A percentile compares a stretch with the other conserved stretches of the same genome.
Conservation (phyloP, 371 early-diverging fungal species). For the Actinomortierella ambigua region DNA sequence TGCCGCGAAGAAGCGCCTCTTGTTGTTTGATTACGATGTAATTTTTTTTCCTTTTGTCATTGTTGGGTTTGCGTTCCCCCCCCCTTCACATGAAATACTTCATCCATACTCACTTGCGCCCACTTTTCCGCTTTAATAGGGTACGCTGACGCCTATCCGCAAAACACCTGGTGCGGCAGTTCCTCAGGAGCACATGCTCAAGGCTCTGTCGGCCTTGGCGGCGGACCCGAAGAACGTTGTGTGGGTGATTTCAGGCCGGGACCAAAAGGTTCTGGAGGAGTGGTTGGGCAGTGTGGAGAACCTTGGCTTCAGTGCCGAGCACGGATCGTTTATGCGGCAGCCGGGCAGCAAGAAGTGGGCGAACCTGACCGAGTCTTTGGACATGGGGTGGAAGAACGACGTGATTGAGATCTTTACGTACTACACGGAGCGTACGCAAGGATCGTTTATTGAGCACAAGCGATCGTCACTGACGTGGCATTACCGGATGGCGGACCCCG, state of each 20-base stretch:
- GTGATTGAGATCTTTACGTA: conserved; percentile 87
- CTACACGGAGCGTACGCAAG: conserved; percentile 90
- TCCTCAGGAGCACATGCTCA: conserved; percentile 69
- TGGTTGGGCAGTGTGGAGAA: conserved; percentile 84
- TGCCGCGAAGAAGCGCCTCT: conserved; percentile 65
- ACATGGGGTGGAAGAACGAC: conserved; percentile 87
- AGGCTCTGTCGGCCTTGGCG: conserved; percentile 66
- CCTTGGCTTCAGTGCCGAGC: conserved; percentile 79
- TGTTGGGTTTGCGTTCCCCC: conserved; percentile 12
- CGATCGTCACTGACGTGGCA: conserved; percentile 89
- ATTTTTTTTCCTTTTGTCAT: conserved; percentile 1
- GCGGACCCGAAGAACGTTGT: conserved; percentile 83
- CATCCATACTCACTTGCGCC: not conserved
- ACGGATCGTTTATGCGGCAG: conserved; percentile 70
- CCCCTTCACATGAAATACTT: conserved; percentile 3
- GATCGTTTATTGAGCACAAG: conserved; percentile 89
- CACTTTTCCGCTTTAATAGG: conserved; percentile 60
- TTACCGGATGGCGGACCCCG: conserved; percentile 88
- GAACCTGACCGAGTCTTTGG: conserved; percentile 79
- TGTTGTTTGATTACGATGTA: conserved; percentile 92
- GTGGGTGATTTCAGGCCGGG: conserved; percentile 95
- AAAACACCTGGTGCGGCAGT: conserved; percentile 70
- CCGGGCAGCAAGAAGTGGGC: conserved; percentile 71
- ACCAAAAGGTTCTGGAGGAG: conserved; percentile 78
- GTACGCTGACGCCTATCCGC: conserved; percentile 81